These are phyloP conservation scores for Pezicula radicicola DNA, from an alignment of 2,329 filamentous ascomycete genomes.

Conservation along the genomic window DNA sequence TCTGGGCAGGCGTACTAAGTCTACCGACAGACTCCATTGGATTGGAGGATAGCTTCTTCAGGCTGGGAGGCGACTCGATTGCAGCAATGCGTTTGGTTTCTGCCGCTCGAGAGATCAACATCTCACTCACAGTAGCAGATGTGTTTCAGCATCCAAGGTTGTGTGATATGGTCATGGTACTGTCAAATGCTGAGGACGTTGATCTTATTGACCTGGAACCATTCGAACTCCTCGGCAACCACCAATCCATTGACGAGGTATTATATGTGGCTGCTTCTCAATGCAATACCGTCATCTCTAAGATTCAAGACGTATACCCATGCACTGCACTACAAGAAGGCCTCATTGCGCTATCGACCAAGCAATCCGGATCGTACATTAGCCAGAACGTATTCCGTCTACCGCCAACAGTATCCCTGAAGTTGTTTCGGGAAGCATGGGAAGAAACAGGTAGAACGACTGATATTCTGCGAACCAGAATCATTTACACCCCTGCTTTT, in stretches of 20 bases:
- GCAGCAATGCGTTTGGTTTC: conserved; percentile 40
- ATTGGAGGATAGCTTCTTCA: conserved; percentile 28
- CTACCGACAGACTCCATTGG: conserved; percentile 38
- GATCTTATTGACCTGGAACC: background rate
- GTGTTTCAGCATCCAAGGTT: conserved; percentile 31
- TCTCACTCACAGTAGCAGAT: conserved; percentile 36
- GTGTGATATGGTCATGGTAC: conserved; percentile 1
- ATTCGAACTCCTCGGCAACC: background rate
- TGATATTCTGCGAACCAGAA: background rate
- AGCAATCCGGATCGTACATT: conserved; percentile 28
- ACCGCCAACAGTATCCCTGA: background rate
- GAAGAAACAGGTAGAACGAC: background rate
- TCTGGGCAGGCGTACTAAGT: conserved; percentile 47
- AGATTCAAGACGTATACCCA: conserved; percentile 33
- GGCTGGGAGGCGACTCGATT: conserved; percentile 31
- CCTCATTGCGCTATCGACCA: conserved; percentile 29
- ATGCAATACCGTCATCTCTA: background rate
- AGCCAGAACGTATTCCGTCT: conserved; percentile 15
- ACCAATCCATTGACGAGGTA: background rate
- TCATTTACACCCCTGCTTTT: background rate
- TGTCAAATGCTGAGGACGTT: background rate
- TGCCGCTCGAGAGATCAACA: conserved; percentile 7
- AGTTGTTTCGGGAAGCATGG: conserved; percentile 5
- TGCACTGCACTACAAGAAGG: conserved; percentile 32
- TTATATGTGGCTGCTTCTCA: background rate